These are phyloP conservation scores for Passalora sequoiae DNA, from an alignment of 2,329 filamentous ascomycete species.

Conservation along the genomic window DNA sequence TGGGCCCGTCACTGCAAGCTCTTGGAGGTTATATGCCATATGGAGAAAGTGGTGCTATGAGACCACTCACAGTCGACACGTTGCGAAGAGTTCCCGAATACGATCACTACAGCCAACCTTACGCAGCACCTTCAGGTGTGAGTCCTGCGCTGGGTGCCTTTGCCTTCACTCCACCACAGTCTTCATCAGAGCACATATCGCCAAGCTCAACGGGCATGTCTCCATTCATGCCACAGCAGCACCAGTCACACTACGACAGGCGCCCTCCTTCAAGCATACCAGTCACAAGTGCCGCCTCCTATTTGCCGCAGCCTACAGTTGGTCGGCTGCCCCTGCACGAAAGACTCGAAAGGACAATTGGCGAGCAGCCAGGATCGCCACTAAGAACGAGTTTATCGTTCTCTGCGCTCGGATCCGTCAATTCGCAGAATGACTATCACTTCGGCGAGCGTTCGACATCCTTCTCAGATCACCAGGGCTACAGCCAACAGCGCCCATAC, in stretches of 20 bases:
- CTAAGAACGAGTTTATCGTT: constrained; percentile 46
- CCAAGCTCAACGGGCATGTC: constrained; percentile 40
- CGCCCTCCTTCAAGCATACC: constrained; percentile 21
- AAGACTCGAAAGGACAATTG: constrained; percentile 37
- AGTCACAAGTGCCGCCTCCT: constrained; percentile 12
- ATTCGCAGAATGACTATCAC: constrained; percentile 14
- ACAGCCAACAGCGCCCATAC: constrained; percentile 20
- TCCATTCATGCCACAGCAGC: constrained; percentile 34
- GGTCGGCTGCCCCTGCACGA: constrained; percentile 44
- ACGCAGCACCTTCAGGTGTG: constrained; percentile 54
- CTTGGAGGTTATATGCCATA: constrained; percentile 40
- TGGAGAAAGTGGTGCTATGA: constrained; percentile 56
- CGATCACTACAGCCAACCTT: constrained; percentile 60
- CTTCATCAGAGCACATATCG: constrained; percentile 44
- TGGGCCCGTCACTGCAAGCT: constrained; percentile 47
- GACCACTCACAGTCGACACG: constrained; percentile 63
- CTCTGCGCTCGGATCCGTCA: constrained; percentile 23
- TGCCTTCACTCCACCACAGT: constrained; percentile 55
- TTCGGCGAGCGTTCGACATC: constrained; percentile 22
- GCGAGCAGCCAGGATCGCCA: constrained; percentile 42
- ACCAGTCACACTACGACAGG: constrained; percentile 27
- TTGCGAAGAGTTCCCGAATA: constrained; percentile 59
- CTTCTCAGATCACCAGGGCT: constrained; percentile 24
- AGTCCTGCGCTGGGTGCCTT: constrained; percentile 64
- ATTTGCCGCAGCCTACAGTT: constrained; percentile 32